Base-by-base conservation (phyloP, 164 flowering plant genomes). In the Vitis cinerea region DNA sequence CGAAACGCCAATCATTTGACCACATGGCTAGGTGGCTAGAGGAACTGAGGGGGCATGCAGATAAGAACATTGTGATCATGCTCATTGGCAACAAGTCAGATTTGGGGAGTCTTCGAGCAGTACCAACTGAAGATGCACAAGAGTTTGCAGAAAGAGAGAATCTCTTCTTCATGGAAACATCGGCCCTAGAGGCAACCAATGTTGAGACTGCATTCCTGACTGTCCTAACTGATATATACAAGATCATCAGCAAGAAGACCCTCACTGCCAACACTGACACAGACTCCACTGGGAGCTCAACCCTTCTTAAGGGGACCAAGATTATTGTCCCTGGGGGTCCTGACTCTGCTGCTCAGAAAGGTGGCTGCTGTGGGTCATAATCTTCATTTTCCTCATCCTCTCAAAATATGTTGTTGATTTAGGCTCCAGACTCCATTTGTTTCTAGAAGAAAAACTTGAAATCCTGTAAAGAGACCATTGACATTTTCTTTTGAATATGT, bases 21-120 rank as follows among this genome's bases (percentile, higher is more conserved):
- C 89, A 89, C 77, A 84, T 89, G 75, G 90, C 88, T 23, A 75
- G 84, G 64, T 89, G 94, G 94, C 77, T 89, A n/a, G 94, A 89
- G 66, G 94, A 89, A 69, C 77, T 89, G 15, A 82, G 91, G 30
- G 89, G 86, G 12, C 91, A 89, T 47, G 91, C 91, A 5, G 91
- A 87, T 54, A 84, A 83, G 72, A 87, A 87, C 73, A 87, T 87
- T 4, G 85, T 83, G 10, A 84, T 87, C 59, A 87, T 87, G 83
- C 85, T 87, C 16, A 77, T 87, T 3, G 89, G 88, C 47, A 87
- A 88, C 77, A 87, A 89, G 73, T 85, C 85, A 29, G 94, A 89
- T 70, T 65, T 89, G 62, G 81, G 81, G 16, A 81, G 80, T 19
- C 86, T 89, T 59, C 72, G 90, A 66, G 83, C 91, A 2, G 91